These are phyloP conservation scores for Cyberlindnera meyerae DNA, from an alignment of 805 yeast species.

Conservation along the genomic window DNA sequence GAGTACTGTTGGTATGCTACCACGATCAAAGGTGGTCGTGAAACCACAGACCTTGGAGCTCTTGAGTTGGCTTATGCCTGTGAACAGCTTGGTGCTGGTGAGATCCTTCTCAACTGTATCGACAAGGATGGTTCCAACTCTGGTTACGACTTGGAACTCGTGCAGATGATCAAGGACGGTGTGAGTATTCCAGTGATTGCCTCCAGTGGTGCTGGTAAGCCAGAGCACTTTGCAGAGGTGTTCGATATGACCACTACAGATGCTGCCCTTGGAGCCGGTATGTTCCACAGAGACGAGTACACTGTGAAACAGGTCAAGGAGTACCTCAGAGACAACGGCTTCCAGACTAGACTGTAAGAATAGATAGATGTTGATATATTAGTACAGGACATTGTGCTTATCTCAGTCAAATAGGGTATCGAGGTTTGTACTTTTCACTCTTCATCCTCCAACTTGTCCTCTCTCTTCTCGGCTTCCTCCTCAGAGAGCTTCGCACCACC, in stretches of 20 bases:
- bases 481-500: slow-evolving; percentile 58
- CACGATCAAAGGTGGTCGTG: slow-evolving; percentile 96
- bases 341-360: slow-evolving; percentile 72
- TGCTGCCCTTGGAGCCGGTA: slow-evolving; percentile 98
- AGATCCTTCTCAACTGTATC: slow-evolving; percentile 85
- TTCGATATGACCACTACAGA: slow-evolving; percentile 78
- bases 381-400: too few species aligned
- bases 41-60: slow-evolving; percentile 84
- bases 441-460: slow-evolving; percentile 48
- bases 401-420: too few species aligned
- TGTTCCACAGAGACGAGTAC: slow-evolving; percentile 94
- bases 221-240: slow-evolving; percentile 85
- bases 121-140: slow-evolving; percentile 96
- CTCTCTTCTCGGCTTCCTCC: slow-evolving; percentile 38
- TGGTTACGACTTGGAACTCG: slow-evolving; percentile 86
- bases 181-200: slow-evolving; percentile 93
- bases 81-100: slow-evolving; percentile 95
- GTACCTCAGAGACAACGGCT: slow-evolving; percentile 51
- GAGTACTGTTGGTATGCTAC: slow-evolving; percentile 90
- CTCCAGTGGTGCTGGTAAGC: slow-evolving; percentile 95
- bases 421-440: too few species aligned
- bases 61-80: slow-evolving; percentile 83
- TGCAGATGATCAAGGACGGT: slow-evolving; percentile 68
- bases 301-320: slow-evolving; percentile 80
- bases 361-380: too few species aligned